Evolutionary conservation across 305 asterid genomes (phyloP).

Genomic region (Striga hermonthica): DNA sequence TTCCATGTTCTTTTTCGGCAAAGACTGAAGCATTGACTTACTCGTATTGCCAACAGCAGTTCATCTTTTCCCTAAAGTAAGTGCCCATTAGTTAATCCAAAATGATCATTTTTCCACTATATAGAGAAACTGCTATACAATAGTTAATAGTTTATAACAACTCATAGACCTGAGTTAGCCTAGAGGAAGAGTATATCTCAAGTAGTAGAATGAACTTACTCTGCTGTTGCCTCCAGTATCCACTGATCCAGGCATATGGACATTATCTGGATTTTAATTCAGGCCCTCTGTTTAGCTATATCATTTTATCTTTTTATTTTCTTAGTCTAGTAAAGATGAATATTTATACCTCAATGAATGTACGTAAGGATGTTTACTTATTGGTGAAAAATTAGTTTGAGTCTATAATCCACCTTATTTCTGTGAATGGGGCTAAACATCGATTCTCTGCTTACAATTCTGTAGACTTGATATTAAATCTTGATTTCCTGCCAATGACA

Average conservation of each 20-base stretch:
- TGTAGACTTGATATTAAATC: conserved; percentile 8
- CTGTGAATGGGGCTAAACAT: neutral
- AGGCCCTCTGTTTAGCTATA: too few relatives aligned
- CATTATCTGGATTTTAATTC: too few relatives aligned
- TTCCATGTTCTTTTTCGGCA: neutral
- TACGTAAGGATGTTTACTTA: conserved; percentile 12
- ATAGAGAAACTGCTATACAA: neutral
- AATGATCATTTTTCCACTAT: neutral
- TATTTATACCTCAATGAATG: neutral
- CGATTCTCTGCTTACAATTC: conserved; percentile 5
- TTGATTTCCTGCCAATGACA: conserved; percentile 25
- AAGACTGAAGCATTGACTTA: neutral
- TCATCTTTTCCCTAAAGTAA: neutral
- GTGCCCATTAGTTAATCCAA: too few relatives aligned
- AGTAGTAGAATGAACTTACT: neutral
- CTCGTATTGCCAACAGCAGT: neutral
- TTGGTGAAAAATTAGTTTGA: neutral
- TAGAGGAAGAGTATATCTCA: neutral
- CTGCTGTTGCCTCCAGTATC: too few relatives aligned
- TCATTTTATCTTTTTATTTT: too few relatives aligned
- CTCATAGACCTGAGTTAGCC: conserved; percentile 3
- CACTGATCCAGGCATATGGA: too few relatives aligned
- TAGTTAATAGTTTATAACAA: neutral
- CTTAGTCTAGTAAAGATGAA: too few relatives aligned
- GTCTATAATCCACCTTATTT: neutral